Base-by-base conservation (phyloP, 2,329 filamentous ascomycete species). In the Geosmithia putterillii region DNA sequence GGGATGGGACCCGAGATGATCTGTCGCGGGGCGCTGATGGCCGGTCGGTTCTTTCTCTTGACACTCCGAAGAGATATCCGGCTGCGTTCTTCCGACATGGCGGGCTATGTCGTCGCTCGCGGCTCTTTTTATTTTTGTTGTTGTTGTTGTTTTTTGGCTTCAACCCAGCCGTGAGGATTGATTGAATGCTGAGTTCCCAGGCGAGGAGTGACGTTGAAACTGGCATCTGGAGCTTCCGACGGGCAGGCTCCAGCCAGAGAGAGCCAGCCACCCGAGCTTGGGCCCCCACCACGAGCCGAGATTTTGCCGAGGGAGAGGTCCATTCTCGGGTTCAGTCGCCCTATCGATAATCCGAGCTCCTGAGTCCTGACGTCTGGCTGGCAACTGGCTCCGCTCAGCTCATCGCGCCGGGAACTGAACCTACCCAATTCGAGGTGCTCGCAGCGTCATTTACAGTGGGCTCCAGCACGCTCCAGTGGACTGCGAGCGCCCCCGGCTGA, bases 11-110 rank as follows among this genome's bases (percentile, higher is more conserved):
- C 70, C 4, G 77, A 81, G 50, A 82, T n/a, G n/a, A n/a, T 81
- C 57, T 81, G 75, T 49, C 69, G 67, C 22, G 76, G 76, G 7
- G 76, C 72, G 56, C 76, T 80, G 56, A 81, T 81, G 45, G 65
- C 64, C 17, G 76, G 75, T n/a, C 76, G 72, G 39, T 61, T 66
- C 55, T 79, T 80, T 52, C 77, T 67, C 60, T 79, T 81, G 44
- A 74, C 74, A 57, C 69, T 79, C 35, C 79, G 70, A 45, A 83
- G 69, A 45, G 79, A 82, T 51, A 79, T 74, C 60, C 74, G 77
- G 58, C 67, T 71, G 50, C 70, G 67, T 52, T 79, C 74, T 51
- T 81, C 76, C 14, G 76, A 78, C 76, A 81, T 81, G 51, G 45
- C 54, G 20, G 22, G 10, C 5, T n/a, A n/a, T n/a, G n/a, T n/a